Conservation (phyloP, 2,329 filamentous ascomycete genomes). For the Cordyceps cateniannulata region DNA sequence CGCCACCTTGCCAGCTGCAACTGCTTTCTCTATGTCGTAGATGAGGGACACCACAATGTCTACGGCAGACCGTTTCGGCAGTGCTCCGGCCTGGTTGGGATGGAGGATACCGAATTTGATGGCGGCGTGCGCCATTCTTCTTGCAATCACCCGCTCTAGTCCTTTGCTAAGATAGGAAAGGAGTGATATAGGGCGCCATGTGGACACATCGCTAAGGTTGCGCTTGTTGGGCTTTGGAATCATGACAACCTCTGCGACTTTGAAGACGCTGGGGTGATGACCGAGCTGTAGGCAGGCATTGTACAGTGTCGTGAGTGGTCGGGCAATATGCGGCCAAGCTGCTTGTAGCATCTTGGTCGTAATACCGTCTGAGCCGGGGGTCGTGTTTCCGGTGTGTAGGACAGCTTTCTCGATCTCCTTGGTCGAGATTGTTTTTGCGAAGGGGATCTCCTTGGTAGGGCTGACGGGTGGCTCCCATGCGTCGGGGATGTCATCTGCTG, state of each 20-base stretch:
- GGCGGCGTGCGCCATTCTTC: conserved; percentile 16
- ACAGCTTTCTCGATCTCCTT: conserved; percentile 4
- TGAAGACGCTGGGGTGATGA: conserved; percentile 17
- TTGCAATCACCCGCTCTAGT: conserved; percentile 20
- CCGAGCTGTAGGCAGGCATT: conserved; percentile 11
- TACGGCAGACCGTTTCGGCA: conserved; percentile 17
- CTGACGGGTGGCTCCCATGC: not conserved
- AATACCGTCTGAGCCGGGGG: not conserved
- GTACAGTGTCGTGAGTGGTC: conserved; percentile 1
- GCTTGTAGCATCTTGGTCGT: conserved; percentile 6
- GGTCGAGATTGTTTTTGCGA: not conserved
- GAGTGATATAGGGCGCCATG: conserved; percentile 21
- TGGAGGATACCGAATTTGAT: conserved; percentile 18
- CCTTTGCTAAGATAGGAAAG: conserved; percentile 22
- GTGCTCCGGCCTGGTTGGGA: conserved; percentile 17
- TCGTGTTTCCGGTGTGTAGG: conserved; percentile 1
- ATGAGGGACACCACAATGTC: conserved; percentile 17
- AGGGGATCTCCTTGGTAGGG: not conserved
- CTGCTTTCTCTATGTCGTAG: conserved; percentile 17
- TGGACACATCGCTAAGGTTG: conserved; percentile 16
- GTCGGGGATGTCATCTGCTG: conserved; percentile 2
- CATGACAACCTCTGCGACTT: conserved; percentile 19
- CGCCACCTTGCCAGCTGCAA: conserved; percentile 3
- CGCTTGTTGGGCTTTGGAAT: conserved; percentile 19
- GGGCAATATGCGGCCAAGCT: not conserved